Evolutionary conservation across 2,329 filamentous ascomycete species (phyloP).

Genomic region (Sporothrix curviconia): DNA sequence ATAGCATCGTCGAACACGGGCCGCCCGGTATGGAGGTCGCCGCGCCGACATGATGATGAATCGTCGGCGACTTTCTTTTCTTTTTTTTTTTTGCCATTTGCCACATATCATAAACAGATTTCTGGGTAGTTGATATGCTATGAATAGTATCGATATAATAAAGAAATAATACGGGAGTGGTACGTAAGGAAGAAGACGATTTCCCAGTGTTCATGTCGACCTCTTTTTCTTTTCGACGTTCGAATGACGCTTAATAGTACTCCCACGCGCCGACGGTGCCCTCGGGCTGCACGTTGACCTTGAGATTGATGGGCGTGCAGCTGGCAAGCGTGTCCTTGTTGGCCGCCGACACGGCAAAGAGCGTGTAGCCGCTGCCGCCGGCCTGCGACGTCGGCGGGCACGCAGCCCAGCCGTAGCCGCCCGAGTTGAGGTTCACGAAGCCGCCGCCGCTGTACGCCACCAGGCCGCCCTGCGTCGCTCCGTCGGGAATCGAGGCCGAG

Average conservation of each 20-base stretch:
- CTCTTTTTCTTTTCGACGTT: too few species aligned
- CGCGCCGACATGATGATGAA: too few species aligned
- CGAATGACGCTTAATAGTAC: slow-evolving; percentile 24
- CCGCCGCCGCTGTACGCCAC: slow-evolving; percentile 28
- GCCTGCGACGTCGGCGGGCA: slow-evolving; percentile 24
- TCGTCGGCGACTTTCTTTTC: too few species aligned
- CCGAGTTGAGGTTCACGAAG: slow-evolving; percentile 28
- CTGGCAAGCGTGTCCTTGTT: slow-evolving; percentile 20
- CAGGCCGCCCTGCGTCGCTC: slow-evolving; percentile 24
- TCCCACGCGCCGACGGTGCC: slow-evolving; percentile 26
- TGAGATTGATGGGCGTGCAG: slow-evolving; percentile 26
- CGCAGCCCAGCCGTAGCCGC: slow-evolving; percentile 26
- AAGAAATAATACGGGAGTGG: too few species aligned
- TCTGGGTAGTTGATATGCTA: too few species aligned
- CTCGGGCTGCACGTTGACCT: slow-evolving; percentile 21
- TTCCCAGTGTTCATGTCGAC: background rate
- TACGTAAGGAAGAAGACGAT: too few species aligned
- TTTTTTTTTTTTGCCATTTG: too few species aligned
- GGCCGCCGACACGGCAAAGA: slow-evolving; percentile 24
- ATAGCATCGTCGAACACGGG: too few species aligned
- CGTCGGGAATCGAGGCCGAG: slow-evolving; percentile 26
- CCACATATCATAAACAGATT: too few species aligned
- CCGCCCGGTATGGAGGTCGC: too few species aligned
- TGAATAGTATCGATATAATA: too few species aligned
- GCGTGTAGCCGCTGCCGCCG: slow-evolving; percentile 22